Percentiles rank a stretch among this genome's conserved stretches.
Conservation (phyloP, 2,329 filamentous ascomycete species). For the Mycosphaerella arachidis region DNA sequence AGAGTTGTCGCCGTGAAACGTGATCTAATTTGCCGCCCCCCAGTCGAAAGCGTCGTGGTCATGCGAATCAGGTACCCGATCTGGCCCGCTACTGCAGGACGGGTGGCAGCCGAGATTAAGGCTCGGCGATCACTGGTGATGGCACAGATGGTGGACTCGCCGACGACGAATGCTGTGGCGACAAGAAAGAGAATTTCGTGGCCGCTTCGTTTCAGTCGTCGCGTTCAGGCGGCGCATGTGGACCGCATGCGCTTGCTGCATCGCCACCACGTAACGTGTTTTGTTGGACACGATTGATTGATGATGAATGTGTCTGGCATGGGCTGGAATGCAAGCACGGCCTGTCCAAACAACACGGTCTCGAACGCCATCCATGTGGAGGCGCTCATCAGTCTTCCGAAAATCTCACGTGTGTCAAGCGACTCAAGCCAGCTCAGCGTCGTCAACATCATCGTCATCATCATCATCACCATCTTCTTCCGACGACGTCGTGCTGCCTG, state of each 20-base stretch:
- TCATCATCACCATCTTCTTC: not conserved
- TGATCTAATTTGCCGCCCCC: not conserved
- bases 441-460: not conserved
- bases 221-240: not conserved
- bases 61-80: not conserved
- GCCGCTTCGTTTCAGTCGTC: not conserved
- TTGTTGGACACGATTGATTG: too few relatives aligned
- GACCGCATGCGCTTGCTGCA: not conserved
- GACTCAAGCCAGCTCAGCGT: not conserved
- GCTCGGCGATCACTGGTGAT: not conserved
- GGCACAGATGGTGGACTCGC: not conserved
- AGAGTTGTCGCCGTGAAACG: not conserved
- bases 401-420: not conserved
- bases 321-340: constrained; percentile 1
- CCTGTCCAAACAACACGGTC: not conserved
- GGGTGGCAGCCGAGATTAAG: not conserved
- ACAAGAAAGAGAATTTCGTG: not conserved
- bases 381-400: not conserved
- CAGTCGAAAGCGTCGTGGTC: not conserved
- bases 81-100: not conserved
- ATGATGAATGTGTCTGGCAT: not conserved
- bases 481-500: not conserved
- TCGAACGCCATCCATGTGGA: not conserved
- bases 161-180: not conserved
- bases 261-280: too few relatives aligned